These are phyloP conservation scores for Calophaca sinica DNA, from an alignment of 306 rosid species.

Conservation along the genomic window DNA sequence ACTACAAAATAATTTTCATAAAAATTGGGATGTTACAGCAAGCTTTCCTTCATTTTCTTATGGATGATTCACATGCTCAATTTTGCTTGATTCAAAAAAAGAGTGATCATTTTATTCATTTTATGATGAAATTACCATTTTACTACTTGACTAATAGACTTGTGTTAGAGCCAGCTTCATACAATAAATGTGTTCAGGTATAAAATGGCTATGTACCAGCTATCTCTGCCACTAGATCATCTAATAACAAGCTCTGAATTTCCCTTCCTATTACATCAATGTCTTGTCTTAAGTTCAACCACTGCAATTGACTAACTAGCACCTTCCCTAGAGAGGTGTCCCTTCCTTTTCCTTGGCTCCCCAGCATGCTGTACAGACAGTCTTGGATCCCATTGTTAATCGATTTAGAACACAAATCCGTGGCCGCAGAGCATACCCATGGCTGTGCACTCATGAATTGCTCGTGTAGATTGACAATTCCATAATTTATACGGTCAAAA, in stretches of 20 bases:
- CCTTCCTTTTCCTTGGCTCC: conserved; percentile 51
- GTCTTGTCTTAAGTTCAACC: conserved; percentile 61
- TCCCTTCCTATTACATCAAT: conserved; percentile 61
- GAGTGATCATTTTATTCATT: conserved; percentile 48
- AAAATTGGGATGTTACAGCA: too few relatives aligned
- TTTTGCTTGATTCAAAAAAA: conserved; percentile 24
- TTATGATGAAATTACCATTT: conserved; percentile 48
- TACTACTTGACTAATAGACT: conserved; percentile 41
- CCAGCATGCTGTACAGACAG: conserved; percentile 36
- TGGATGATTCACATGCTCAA: not conserved
- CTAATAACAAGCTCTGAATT: conserved; percentile 61
- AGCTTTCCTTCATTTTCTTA: not conserved
- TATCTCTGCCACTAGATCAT: conserved; percentile 70
- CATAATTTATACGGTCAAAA: conserved; percentile 23
- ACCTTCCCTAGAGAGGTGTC: conserved; percentile 55
- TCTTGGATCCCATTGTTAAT: conserved; percentile 7
- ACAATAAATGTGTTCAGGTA: conserved; percentile 36
- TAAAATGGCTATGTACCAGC: conserved; percentile 49
- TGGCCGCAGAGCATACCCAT: not conserved
- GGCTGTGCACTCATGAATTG: conserved; percentile 1
- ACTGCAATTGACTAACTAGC: conserved; percentile 51
- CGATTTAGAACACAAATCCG: not conserved
- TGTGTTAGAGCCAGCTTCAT: conserved; percentile 44
- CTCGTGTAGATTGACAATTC: conserved; percentile 18
- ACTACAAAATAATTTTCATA: too few relatives aligned